Evolutionary conservation across 140 eudicot species (phyloP).

Genomic region (Bidens hawaiensis): DNA sequence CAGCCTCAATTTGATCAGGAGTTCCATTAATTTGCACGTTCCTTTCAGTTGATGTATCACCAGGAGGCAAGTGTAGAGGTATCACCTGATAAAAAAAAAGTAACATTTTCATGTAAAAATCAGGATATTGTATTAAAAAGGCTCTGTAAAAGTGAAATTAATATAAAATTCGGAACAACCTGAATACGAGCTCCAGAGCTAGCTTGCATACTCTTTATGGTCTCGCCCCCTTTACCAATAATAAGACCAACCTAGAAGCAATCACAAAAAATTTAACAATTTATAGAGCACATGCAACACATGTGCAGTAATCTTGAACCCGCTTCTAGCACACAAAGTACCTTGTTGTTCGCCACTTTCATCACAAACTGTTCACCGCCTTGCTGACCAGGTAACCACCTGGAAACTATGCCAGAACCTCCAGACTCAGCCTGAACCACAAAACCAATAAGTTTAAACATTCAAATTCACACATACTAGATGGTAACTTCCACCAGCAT

Average conservation of each 20-base stretch:
- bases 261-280: neutral
- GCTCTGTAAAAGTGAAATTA: neutral
- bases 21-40: conserved; percentile 85
- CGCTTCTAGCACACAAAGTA: conserved; percentile 6
- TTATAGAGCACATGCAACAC: neutral
- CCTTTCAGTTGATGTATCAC: conserved; percentile 74
- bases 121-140: neutral
- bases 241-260: conserved; percentile 89
- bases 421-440: conserved; percentile 70
- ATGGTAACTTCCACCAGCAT: neutral
- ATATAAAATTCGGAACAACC: conserved; percentile 31
- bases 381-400: conserved; percentile 56
- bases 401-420: conserved; percentile 70
- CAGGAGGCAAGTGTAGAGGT: conserved; percentile 90
- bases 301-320: neutral
- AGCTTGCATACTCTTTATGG: conserved; percentile 87
- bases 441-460: neutral
- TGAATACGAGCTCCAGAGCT: conserved; percentile 91
- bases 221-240: conserved; percentile 97
- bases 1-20: conserved; percentile 80
- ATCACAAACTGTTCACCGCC: conserved; percentile 69
- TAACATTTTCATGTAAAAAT: too few species aligned
- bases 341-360: conserved; percentile 87
- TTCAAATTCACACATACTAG: neutral
- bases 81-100: conserved; percentile 89